A percentile compares a stretch with the other conserved stretches of the same genome.
Evolutionary conservation across 2,329 filamentous ascomycete species (phyloP).

Genomic region (Penicillium sp.): DNA sequence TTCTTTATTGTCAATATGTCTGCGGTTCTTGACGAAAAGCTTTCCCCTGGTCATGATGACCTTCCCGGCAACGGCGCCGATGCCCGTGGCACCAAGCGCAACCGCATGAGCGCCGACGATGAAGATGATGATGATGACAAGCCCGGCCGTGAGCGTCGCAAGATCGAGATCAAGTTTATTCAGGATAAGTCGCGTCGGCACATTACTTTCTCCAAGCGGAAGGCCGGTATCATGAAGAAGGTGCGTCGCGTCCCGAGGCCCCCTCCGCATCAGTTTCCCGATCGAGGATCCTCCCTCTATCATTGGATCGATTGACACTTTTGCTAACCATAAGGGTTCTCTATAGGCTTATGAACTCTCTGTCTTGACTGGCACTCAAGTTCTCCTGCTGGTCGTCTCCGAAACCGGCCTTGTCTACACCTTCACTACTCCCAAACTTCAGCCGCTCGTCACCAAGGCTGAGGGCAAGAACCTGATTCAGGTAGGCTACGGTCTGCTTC

Average conservation of each 20-base stretch:
- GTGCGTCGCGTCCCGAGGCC: constrained; percentile 54
- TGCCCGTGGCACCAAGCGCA: constrained; percentile 83
- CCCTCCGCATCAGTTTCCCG: constrained; percentile 2
- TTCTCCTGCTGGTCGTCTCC: constrained; percentile 91
- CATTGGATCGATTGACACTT: neutral
- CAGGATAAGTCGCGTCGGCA: constrained; percentile 99
- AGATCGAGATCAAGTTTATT: constrained; percentile 99
- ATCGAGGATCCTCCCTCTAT: neutral
- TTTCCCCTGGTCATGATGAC: constrained; percentile 70
- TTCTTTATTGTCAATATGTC: constrained; percentile 72
- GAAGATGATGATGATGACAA: constrained; percentile 98
- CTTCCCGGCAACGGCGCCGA: constrained; percentile 63
- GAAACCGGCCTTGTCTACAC: constrained; percentile 98
- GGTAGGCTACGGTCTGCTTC: constrained; percentile 56
- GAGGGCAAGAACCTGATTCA: constrained; percentile 99
- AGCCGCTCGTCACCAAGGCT: constrained; percentile 95
- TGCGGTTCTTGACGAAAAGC: constrained; percentile 73
- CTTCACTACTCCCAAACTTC: constrained; percentile 96
- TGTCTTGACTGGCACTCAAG: constrained; percentile 95
- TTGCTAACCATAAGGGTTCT: neutral
- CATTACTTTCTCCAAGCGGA: constrained; percentile 99
- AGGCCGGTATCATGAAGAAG: constrained; percentile 99
- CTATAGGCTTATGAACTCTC: constrained; percentile 90
- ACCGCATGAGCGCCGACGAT: constrained; percentile 79
- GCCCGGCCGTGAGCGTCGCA: constrained; percentile 93